Base-by-base conservation (phyloP, 768 basidiomycete species). In the Rhodotorula kratochvilovae region DNA sequence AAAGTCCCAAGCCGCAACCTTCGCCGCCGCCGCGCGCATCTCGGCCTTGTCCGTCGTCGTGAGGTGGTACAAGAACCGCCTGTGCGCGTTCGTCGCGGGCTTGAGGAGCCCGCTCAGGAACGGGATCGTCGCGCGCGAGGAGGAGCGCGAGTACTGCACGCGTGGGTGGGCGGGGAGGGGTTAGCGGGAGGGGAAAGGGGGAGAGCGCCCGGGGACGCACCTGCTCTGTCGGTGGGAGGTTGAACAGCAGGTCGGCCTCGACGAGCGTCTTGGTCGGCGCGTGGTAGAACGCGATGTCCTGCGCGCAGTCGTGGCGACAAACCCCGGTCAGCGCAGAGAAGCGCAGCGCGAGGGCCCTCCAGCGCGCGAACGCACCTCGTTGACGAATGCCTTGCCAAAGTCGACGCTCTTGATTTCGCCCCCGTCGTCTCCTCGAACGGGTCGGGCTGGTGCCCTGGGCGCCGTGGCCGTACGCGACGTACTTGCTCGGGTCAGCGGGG, bases 211-310 rank as follows among this genome's bases (percentile, higher is more conserved):
- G n/a, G n/a, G n/a, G 16, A 51, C 69, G 39, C 53, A 78, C 77
- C 81, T 92, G 91, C 80, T 94, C 91, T 4, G 79, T 87, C 8
- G 86, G 82, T 1, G 91, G 90, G 21, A 94, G 82, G 81, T 93
- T 93, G 82, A 91, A 86, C 5, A 94, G 79, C 55, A 94, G 82
- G 79, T 96, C 92, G 4, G 90, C 92, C 79, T 89, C 83, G 57
- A 94, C 85, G 56, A 94, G 81, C 0, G 88, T 86, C 78, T 87
- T 89, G 23, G 87, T 88, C 1, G 85, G 82, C 21, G 82, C 80
- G 77, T 95, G 92, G 68, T 89, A 85, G 80, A 91, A 92, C 0
- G 91, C 90, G 23, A 93, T 86, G 63, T 94, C 92, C 77, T 90
- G 89, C 78, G 90, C 90, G 70, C 81, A 4, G n/a, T n/a, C n/a